These are phyloP conservation scores for Solanum peruvianum DNA, from an alignment of 257 asterid species.

Conservation along the genomic window DNA sequence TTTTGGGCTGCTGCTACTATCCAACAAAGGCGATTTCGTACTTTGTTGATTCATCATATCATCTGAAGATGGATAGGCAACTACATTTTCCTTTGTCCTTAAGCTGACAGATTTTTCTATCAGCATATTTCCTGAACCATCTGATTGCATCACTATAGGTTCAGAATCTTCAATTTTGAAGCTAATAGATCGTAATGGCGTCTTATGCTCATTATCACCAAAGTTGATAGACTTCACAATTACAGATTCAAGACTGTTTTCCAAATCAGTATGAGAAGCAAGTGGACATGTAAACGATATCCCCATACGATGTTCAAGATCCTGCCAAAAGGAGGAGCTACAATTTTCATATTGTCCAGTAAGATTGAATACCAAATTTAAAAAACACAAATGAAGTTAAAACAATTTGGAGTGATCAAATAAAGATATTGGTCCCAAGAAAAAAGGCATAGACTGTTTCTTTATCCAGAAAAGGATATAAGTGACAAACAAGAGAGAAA, in stretches of 20 bases:
- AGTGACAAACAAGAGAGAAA: neutral
- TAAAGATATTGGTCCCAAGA: neutral
- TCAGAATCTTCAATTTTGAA: neutral
- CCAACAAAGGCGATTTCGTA: conserved; percentile 3
- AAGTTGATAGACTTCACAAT: conserved; percentile 3
- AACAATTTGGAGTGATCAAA: neutral
- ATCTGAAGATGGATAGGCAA: neutral
- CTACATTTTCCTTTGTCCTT: neutral
- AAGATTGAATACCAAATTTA: neutral
- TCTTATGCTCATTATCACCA: conserved; percentile 3
- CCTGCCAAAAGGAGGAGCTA: neutral
- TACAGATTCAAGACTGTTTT: conserved; percentile 8
- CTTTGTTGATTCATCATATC: neutral
- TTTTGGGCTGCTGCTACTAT: conserved; percentile 15
- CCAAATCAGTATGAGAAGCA: conserved; percentile 4
- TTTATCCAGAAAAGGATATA: neutral
- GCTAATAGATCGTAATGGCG: neutral
- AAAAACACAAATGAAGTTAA: neutral
- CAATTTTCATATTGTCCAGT: neutral
- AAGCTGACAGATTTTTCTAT: neutral
- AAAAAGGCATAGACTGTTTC: neutral
- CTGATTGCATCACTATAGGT: neutral
- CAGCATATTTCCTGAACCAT: conserved; percentile 1
- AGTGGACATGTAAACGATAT: conserved; percentile 17
- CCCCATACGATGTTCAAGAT: conserved; percentile 15